These are phyloP conservation scores for Narthecium ossifragum DNA, from an alignment of 106 monocot species.

Conservation along the genomic window DNA sequence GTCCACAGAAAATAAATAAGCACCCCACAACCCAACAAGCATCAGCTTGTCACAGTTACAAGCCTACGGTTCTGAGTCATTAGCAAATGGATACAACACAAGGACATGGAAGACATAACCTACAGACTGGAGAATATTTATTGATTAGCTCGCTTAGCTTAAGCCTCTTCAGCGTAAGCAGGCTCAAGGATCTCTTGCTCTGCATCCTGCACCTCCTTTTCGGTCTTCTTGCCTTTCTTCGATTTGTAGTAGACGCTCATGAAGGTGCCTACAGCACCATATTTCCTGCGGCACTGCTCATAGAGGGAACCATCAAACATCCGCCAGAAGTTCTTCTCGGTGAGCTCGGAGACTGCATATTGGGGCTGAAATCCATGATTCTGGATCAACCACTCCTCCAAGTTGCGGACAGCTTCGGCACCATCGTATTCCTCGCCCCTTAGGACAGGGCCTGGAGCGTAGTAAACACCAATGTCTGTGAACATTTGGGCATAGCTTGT, in stretches of 20 bases:
- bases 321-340: constrained; percentile 65
- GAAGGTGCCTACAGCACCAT: constrained; percentile 44
- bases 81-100: too few species aligned
- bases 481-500: constrained; percentile 51
- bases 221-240: constrained; percentile 60
- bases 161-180: constrained; percentile 40
- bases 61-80: too few species aligned
- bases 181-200: constrained; percentile 39
- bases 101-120: too few species aligned
- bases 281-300: constrained; percentile 41
- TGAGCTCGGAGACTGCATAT: constrained; percentile 50
- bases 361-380: constrained; percentile 50
- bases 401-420: constrained; percentile 18
- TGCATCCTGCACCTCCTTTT: constrained; percentile 57
- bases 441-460: constrained; percentile 36
- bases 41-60: too few species aligned
- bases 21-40: too few species aligned
- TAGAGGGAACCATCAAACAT: constrained; percentile 53
- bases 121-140: too few species aligned
- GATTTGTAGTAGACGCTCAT: constrained; percentile 61
- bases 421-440: constrained; percentile 47
- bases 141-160: too few species aligned
- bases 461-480: constrained; percentile 47
- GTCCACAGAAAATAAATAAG: too few species aligned
- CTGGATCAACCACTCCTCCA: constrained; percentile 46